phyloP scores from a whole-genome alignment of 805 yeast genomes.

The Nematodospora valgi region DNA sequence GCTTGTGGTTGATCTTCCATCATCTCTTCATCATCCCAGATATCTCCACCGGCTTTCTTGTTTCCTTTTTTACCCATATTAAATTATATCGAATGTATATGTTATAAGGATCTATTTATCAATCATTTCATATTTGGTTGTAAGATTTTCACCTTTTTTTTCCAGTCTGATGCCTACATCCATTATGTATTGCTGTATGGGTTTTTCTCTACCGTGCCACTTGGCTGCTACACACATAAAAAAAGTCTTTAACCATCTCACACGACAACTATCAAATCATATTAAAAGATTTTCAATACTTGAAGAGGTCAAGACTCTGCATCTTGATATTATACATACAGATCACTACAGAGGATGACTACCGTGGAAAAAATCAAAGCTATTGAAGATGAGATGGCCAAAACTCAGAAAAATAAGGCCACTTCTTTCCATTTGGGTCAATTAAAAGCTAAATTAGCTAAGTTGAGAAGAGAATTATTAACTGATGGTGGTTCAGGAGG shows the following conservation, averaged over 20 bases:
- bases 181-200: too few relatives aligned
- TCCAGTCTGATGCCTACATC: neutral
- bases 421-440: conserved; percentile 97
- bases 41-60: conserved; percentile 60
- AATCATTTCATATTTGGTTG: too few relatives aligned
- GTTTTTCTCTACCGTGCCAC: too few relatives aligned
- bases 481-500: conserved; percentile 51
- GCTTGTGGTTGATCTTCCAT: conserved; percentile 36
- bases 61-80: conserved; percentile 56
- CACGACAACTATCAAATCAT: too few relatives aligned
- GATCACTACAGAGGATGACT: conserved; percentile 32
- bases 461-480: conserved; percentile 86
- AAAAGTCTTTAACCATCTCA: too few relatives aligned
- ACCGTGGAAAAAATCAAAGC: conserved; percentile 65
- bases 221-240: too few relatives aligned
- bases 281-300: too few relatives aligned
- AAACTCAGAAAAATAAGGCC: conserved; percentile 96
- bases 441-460: conserved; percentile 93
- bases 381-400: conserved; percentile 97
- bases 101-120: too few relatives aligned
- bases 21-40: conserved; percentile 77
- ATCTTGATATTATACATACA: neutral
- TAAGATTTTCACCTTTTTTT: conserved; percentile 2
- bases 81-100: too few relatives aligned
- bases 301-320: too few relatives aligned